Evolutionary conservation across 2,329 filamentous ascomycete genomes (phyloP).

Genomic region (Ophiostoma pallidulum): DNA sequence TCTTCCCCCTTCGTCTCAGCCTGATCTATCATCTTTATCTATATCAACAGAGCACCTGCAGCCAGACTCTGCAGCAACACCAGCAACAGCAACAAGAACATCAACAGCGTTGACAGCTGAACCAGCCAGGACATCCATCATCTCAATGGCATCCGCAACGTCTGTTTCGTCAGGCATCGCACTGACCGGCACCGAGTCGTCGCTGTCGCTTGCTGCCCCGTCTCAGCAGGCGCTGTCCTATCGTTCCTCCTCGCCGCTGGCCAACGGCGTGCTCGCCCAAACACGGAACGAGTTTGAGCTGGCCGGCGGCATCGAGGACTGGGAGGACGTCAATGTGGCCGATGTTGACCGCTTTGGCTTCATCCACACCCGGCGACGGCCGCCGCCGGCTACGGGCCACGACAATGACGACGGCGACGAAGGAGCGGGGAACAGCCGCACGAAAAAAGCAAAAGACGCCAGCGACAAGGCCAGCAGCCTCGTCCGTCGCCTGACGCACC

Average conservation of each 20-base stretch:
- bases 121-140: neutral
- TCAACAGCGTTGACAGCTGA: neutral
- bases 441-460: too few relatives aligned
- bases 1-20: neutral
- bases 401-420: constrained; percentile 37
- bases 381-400: too few relatives aligned
- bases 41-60: neutral
- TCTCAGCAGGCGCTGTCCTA: too few relatives aligned
- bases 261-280: neutral
- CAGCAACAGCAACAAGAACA: neutral
- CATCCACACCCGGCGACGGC: constrained; percentile 41
- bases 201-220: neutral
- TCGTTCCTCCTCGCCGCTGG: too few relatives aligned
- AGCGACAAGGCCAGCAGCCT: constrained; percentile 18
- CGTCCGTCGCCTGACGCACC: neutral
- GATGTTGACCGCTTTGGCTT: constrained; percentile 62
- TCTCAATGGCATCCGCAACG: constrained; percentile 6
- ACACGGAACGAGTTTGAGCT: constrained; percentile 33
- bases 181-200: constrained; percentile 6
- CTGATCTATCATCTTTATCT: neutral
- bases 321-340: constrained; percentile 52
- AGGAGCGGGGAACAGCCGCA: constrained; percentile 31
- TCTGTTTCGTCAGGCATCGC: constrained; percentile 1
- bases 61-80: neutral
- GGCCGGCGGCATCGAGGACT: constrained; percentile 55